phyloP scores from a whole-genome alignment of 2,329 filamentous ascomycete genomes.

The Colletotrichum sp. region DNA sequence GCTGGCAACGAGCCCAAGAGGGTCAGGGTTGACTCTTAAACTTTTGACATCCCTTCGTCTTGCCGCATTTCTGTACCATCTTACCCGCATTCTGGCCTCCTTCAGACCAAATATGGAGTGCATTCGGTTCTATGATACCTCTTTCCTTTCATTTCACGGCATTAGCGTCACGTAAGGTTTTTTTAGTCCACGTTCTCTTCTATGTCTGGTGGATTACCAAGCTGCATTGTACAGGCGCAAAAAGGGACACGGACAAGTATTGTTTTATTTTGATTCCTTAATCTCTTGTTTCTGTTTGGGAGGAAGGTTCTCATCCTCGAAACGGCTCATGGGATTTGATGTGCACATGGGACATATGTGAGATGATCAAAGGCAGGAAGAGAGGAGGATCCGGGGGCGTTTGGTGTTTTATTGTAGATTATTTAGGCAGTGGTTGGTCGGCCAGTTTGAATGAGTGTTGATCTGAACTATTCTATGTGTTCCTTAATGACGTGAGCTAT shows the following conservation, averaged over 20 bases:
- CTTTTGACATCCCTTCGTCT: neutral
- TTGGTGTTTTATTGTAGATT: slow-evolving; percentile 3
- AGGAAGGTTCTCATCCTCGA: neutral
- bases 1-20: slow-evolving; percentile 55
- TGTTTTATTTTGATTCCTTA: neutral
- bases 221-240: slow-evolving; percentile 17
- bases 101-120: slow-evolving; percentile 12
- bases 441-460: slow-evolving; percentile 3
- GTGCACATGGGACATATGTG: slow-evolving; percentile 14
- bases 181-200: slow-evolving; percentile 3
- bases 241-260: neutral
- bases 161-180: slow-evolving; percentile 21
- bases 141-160: slow-evolving; percentile 13
- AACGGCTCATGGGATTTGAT: neutral
- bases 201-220: neutral
- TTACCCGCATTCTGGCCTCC: slow-evolving; percentile 7
- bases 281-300: neutral
- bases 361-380: slow-evolving; percentile 5
- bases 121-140: slow-evolving; percentile 25
- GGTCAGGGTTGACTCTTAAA: slow-evolving; percentile 53
- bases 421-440: neutral
- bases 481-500: neutral
- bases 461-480: neutral
- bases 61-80: slow-evolving; percentile 9
- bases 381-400: neutral